Evolutionary conservation across 805 yeast species (phyloP).

Genomic region (Vanderwaltozyma yarrowii): DNA sequence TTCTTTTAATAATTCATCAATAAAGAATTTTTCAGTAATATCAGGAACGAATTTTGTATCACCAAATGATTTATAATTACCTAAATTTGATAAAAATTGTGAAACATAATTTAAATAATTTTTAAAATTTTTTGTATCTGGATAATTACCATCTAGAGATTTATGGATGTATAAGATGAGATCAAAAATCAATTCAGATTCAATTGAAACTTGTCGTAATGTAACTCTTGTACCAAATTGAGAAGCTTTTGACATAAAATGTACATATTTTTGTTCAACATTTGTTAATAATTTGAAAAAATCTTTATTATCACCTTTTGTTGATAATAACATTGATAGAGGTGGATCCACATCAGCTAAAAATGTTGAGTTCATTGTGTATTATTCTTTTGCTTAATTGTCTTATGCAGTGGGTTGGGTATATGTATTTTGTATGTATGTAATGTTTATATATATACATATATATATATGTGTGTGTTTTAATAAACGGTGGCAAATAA

Average conservation of each 20-base stretch:
- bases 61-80: slow-evolving; percentile 81
- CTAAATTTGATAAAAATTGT: slow-evolving; percentile 63
- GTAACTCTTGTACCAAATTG: slow-evolving; percentile 78
- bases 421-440: too few species aligned
- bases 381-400: neutral
- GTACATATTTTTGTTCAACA: slow-evolving; percentile 64
- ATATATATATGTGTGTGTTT: neutral
- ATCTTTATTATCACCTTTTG: slow-evolving; percentile 51
- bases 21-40: slow-evolving; percentile 37
- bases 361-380: neutral
- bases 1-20: neutral
- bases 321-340: slow-evolving; percentile 49
- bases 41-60: slow-evolving; percentile 78
- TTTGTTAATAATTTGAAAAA: slow-evolving; percentile 58
- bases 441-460: too few species aligned
- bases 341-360: slow-evolving; percentile 58
- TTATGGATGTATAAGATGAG: slow-evolving; percentile 51
- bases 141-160: slow-evolving; percentile 30
- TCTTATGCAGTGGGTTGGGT: too few species aligned
- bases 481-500: neutral
- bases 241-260: slow-evolving; percentile 71
- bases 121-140: slow-evolving; percentile 30
- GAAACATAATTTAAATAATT: slow-evolving; percentile 62
- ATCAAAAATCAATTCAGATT: slow-evolving; percentile 67
- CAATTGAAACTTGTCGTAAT: slow-evolving; percentile 72